These are phyloP conservation scores for Solanum sejunctum DNA, from an alignment of 257 asterid species.

Conservation along the genomic window DNA sequence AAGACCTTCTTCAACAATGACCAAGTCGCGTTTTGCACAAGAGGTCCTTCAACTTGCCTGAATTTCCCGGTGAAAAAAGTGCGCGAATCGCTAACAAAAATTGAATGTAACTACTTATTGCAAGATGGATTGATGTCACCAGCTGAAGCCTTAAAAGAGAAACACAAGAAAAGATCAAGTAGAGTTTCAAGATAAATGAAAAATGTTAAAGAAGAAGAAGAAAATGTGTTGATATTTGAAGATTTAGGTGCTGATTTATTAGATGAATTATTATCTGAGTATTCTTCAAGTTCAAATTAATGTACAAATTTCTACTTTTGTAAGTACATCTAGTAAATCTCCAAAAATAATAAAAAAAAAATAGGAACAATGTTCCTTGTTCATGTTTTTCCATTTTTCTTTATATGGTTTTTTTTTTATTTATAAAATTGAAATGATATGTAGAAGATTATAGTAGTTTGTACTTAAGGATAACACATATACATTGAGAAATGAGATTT, in stretches of 20 bases:
- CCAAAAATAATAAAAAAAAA: no score
- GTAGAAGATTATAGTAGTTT: neutral
- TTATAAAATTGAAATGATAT: neutral
- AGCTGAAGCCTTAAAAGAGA: constrained; percentile 1
- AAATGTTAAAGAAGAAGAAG: neutral
- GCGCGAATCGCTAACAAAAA: neutral
- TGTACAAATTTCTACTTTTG: neutral
- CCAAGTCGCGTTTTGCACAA: neutral
- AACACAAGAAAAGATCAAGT: neutral
- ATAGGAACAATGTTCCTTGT: neutral
- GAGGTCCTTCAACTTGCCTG: neutral
- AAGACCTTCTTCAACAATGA: no score
- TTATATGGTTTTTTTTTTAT: neutral
- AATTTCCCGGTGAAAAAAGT: neutral
- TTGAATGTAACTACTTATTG: neutral
- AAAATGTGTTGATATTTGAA: neutral
- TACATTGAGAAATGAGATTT: neutral
- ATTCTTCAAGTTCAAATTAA: neutral
- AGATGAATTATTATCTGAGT: constrained; percentile 3
- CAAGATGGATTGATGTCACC: neutral
- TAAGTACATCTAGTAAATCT: neutral
- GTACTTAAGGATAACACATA: neutral
- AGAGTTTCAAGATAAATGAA: neutral
- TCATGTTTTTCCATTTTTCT: neutral
- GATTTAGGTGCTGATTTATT: constrained; percentile 3